These are phyloP conservation scores for Lagenidium sp. DNA, from an alignment of 352 stramenopile species.

Conservation along the genomic window DNA sequence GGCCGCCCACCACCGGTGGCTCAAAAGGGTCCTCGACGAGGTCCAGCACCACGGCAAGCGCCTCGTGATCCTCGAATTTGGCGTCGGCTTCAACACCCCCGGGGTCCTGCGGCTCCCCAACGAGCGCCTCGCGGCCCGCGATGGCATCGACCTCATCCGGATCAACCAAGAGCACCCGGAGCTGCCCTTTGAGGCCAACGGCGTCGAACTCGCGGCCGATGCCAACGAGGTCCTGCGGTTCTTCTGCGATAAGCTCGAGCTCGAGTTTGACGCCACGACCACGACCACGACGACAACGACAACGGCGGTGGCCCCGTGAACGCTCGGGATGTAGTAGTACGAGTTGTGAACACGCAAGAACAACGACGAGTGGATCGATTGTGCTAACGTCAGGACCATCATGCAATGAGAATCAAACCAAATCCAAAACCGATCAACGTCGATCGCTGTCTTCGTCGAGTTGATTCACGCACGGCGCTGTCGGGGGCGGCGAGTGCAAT, in stretches of 20 bases:
- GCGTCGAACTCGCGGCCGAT: constrained; percentile 29
- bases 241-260: constrained; percentile 12
- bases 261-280: too few relatives aligned
- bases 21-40: constrained; percentile 15
- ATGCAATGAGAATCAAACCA: too few relatives aligned
- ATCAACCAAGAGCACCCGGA: constrained; percentile 44
- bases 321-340: too few relatives aligned
- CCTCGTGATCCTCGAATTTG: constrained; percentile 60
- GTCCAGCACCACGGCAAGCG: constrained; percentile 35
- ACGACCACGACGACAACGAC: too few relatives aligned
- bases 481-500: too few relatives aligned
- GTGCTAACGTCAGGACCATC: too few relatives aligned
- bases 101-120: constrained; percentile 46
- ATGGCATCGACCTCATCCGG: constrained; percentile 43
- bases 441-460: too few relatives aligned
- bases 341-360: too few relatives aligned
- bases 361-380: too few relatives aligned
- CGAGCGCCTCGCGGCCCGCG: constrained; percentile 27
- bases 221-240: constrained; percentile 35
- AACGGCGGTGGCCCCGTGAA: too few relatives aligned
- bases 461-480: too few relatives aligned
- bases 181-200: constrained; percentile 43
- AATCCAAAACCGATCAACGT: too few relatives aligned
- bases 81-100: constrained; percentile 65
- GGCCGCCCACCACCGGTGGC: constrained; percentile 29